phyloP scores from a whole-genome alignment of 805 yeast species.

The Isabelozyma rhagii region DNA sequence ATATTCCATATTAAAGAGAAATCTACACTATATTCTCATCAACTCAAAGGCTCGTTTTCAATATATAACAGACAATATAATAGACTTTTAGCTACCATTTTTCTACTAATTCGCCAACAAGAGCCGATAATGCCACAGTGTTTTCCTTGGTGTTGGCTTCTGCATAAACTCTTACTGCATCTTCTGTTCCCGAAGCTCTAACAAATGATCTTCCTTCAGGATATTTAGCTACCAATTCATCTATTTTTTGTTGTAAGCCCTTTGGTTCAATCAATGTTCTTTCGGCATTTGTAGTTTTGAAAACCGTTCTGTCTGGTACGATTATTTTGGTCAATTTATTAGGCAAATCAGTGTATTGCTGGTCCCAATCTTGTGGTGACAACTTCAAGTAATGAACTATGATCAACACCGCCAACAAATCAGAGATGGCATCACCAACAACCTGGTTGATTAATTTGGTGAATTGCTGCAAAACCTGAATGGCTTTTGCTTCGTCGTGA shows the following conservation, averaged over 20 bases:
- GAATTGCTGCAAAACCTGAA: constrained; percentile 55
- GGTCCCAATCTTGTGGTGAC: constrained; percentile 71
- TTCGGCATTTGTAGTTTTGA: constrained; percentile 89
- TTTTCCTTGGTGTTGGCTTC: constrained; percentile 59
- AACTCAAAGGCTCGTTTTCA: background rate
- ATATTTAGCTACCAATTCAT: constrained; percentile 55
- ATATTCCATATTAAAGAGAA: too few relatives aligned
- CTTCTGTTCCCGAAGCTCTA: constrained; percentile 96
- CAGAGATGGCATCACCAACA: constrained; percentile 98
- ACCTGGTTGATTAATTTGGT: constrained; percentile 85
- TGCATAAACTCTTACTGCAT: constrained; percentile 93
- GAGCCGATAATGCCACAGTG: constrained; percentile 24
- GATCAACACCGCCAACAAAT: constrained; percentile 71
- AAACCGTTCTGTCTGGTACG: constrained; percentile 76
- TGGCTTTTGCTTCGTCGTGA: constrained; percentile 46
- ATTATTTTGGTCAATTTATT: constrained; percentile 76
- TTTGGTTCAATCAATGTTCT: constrained; percentile 71
- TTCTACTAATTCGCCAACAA: constrained; percentile 26
- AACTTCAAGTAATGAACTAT: constrained; percentile 55
- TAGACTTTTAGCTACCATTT: background rate
- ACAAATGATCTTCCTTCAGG: constrained; percentile 81
- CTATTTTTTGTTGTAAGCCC: constrained; percentile 75
- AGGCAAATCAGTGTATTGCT: constrained; percentile 79
- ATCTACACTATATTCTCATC: too few relatives aligned
- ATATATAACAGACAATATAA: background rate